Percentiles rank a stretch among this genome's conserved stretches.
Evolutionary conservation across 2,329 filamentous ascomycete genomes (phyloP).

Genomic region (Juglanconis juglandina): DNA sequence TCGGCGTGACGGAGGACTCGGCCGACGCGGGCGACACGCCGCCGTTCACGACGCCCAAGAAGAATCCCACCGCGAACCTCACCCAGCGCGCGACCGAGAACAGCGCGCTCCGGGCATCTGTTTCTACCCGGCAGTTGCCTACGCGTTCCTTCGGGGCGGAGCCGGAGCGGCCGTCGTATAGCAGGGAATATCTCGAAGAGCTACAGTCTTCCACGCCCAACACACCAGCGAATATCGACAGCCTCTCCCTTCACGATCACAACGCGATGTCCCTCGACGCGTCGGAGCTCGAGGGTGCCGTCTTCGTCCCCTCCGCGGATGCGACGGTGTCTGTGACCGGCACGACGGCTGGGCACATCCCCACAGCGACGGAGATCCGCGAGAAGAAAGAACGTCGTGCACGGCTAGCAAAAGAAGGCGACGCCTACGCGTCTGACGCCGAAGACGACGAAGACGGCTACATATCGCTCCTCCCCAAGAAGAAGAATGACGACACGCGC

Average conservation of each 20-base stretch:
- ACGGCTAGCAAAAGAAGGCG: slow-evolving; percentile 68
- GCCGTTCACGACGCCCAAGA: slow-evolving; percentile 51
- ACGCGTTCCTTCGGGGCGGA: slow-evolving; percentile 56
- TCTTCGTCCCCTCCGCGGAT: slow-evolving; percentile 56
- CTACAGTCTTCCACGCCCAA: slow-evolving; percentile 82
- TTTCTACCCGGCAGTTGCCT: slow-evolving; percentile 47
- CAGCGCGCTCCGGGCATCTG: slow-evolving; percentile 40
- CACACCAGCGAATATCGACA: slow-evolving; percentile 64
- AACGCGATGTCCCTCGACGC: slow-evolving; percentile 55
- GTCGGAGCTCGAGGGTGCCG: slow-evolving; percentile 59
- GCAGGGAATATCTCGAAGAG: slow-evolving; percentile 80
- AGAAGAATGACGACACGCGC: slow-evolving; percentile 67
- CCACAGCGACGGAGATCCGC: slow-evolving; percentile 78
- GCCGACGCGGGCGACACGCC: slow-evolving; percentile 52
- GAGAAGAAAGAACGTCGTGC: slow-evolving; percentile 88
- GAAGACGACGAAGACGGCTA: slow-evolving; percentile 35
- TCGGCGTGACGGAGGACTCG: slow-evolving; percentile 60
- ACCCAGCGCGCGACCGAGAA: slow-evolving; percentile 31
- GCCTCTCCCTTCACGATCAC: slow-evolving; percentile 37
- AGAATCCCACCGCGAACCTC: slow-evolving; percentile 34
- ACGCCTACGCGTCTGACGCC: slow-evolving; percentile 59
- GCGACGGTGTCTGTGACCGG: slow-evolving; percentile 30
- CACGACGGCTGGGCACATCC: slow-evolving; percentile 48
- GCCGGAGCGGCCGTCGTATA: slow-evolving; percentile 75
- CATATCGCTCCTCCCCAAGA: slow-evolving; percentile 36